Percentiles rank a stretch among this genome's conserved stretches.
Evolutionary conservation across 306 rosid genomes (phyloP).

Genomic region (Oemleria cerasiformis): DNA sequence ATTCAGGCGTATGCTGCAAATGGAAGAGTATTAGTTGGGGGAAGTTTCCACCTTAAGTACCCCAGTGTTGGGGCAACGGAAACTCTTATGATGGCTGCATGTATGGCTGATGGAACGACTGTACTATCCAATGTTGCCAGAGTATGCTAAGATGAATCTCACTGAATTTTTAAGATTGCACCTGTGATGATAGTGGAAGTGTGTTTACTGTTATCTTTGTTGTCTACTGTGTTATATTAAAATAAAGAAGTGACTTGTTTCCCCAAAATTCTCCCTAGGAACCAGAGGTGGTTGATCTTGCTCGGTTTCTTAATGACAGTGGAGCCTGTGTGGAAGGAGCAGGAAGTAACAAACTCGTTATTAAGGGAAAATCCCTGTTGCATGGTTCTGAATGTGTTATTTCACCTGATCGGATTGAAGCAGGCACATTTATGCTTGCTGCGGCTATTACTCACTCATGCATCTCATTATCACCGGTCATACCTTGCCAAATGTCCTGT

Average conservation of each 20-base stretch:
- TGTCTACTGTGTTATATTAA: background rate
- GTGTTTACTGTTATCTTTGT: background rate
- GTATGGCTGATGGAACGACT: conserved; percentile 35
- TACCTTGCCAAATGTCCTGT: conserved; percentile 29
- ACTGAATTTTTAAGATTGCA: background rate
- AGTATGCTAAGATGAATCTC: conserved; percentile 15
- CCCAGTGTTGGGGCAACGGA: conserved; percentile 42
- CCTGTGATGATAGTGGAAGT: background rate
- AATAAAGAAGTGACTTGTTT: background rate
- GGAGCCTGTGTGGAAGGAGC: conserved; percentile 38
- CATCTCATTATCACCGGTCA: conserved; percentile 32
- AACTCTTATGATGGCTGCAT: conserved; percentile 43
- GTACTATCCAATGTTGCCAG: conserved; percentile 37
- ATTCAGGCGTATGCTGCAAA: conserved; percentile 28
- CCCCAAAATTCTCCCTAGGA: conserved; percentile 19
- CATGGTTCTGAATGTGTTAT: conserved; percentile 24
- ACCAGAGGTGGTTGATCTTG: conserved; percentile 36
- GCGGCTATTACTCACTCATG: conserved; percentile 36
- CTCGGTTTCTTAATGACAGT: conserved; percentile 17
- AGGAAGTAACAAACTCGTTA: conserved; percentile 27
- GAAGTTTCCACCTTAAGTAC: conserved; percentile 29
- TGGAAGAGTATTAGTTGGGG: conserved; percentile 38
- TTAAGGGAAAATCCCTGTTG: conserved; percentile 31
- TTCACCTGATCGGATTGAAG: conserved; percentile 36
- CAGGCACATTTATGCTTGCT: conserved; percentile 39